phyloP scores from a whole-genome alignment of 2,329 filamentous ascomycete species.

The Chlorencoelia australis region DNA sequence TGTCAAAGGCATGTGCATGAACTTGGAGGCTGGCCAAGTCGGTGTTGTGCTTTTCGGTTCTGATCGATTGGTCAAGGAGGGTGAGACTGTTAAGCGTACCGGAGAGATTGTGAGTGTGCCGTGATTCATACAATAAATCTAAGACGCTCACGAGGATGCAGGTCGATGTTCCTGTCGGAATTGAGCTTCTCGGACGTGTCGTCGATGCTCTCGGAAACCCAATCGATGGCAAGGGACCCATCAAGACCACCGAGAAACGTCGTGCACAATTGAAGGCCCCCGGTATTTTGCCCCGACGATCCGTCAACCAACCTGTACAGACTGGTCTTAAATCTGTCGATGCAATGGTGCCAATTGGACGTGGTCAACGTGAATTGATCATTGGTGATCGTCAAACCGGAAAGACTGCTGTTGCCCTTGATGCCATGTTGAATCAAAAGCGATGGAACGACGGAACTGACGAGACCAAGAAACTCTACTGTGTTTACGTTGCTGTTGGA shows the following conservation, averaged over 20 bases:
- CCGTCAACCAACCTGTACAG: conserved; percentile 98
- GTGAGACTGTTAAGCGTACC: conserved; percentile 99
- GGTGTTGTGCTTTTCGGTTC: conserved; percentile 99
- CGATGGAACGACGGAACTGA: conserved; percentile 83
- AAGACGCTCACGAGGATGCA: conserved; percentile 31
- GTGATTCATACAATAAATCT: conserved; percentile 5
- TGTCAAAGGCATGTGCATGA: conserved; percentile 99
- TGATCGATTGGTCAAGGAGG: conserved; percentile 99
- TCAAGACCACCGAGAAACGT: conserved; percentile 83
- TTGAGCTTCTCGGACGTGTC: conserved; percentile 92
- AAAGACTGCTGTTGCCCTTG: conserved; percentile 97
- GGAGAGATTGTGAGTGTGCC: conserved; percentile 97
- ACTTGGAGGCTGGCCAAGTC: conserved; percentile 99
- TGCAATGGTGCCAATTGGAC: conserved; percentile 98
- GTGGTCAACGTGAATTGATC: conserved; percentile 99
- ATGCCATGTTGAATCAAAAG: conserved; percentile 99
- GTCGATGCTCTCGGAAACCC: conserved; percentile 98
- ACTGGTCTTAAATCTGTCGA: conserved; percentile 99
- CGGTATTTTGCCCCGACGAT: conserved; percentile 92
- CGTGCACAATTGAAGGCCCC: conserved; percentile 99
- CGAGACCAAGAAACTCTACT: conserved; percentile 98
- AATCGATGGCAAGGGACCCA: conserved; percentile 97
- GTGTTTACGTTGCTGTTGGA: conserved; percentile 96
- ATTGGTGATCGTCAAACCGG: conserved; percentile 99
- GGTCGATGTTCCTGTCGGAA: conserved; percentile 94